Base-by-base conservation (phyloP, 2,329 filamentous ascomycete genomes). In the Zarea fungicola region DNA sequence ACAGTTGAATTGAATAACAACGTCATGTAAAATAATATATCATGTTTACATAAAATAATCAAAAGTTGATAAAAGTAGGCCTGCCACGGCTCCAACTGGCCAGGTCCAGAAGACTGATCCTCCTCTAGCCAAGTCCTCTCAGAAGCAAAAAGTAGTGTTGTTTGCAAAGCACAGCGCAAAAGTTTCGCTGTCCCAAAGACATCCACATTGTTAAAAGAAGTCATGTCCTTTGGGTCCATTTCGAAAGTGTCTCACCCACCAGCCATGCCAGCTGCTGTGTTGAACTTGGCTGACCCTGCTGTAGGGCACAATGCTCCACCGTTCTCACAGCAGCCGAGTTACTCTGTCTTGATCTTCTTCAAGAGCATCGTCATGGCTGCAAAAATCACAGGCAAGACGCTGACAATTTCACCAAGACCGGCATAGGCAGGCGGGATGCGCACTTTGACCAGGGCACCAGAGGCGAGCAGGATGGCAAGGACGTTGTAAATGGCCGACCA, bases 401-500 rank as follows among this genome's bases (percentile, higher is more conserved):
- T 85, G 11, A 83, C 77, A 41, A 86, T 62, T 66, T 87, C 83
- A 0, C 83, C 82, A 39, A 85, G 54, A 1, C 81, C 83, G 0
- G 83, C 81, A 66, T 65, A 70, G 13, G 62, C 65, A 2, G 65
- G 66, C n/a, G 76, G 72, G 47, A 75, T 72, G 41, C 78, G 69
- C 2, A 74, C 66, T 51, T 71, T 68, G 8, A 77, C 75, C 58
- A 81, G 76, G 0, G 75, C 80, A 0, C 82, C 83, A 1, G 74
- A 72, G 5, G 78, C 83, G 14, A 86, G 63, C 35, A 82, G 60
- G 11, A 86, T 71, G 0, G 82, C 83, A 49, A 81, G 69, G 6
- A 77, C 25, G 52, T 87, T 87, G 63, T 86, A 87, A 2, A 81
- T 55, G 25, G 72, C 74, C 1, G 75, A 71, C 83, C 82, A 86